phyloP scores from a whole-genome alignment of 73 alveolate genomes.

The Paramecium primaurelia region DNA sequence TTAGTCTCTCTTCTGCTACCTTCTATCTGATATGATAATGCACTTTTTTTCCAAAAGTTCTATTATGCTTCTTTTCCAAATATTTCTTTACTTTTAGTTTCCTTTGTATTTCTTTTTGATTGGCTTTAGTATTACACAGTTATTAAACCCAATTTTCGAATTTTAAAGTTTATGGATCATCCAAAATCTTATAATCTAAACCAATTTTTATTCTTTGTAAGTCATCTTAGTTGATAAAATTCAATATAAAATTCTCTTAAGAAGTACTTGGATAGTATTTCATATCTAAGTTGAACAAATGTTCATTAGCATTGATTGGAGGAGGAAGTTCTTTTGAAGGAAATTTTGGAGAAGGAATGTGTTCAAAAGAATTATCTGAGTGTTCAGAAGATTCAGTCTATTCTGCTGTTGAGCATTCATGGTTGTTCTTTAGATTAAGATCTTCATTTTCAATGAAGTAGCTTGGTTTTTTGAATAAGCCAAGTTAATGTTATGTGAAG shows the following conservation, averaged over 20 bases:
- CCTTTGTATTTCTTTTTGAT: slow-evolving; percentile 23
- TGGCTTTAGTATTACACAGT: not conserved
- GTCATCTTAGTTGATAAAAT: not conserved
- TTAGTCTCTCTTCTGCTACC: slow-evolving; percentile 59
- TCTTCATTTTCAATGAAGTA: not conserved
- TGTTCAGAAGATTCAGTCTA: not conserved
- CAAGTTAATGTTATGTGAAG: not conserved
- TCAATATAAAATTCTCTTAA: not conserved
- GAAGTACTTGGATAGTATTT: not conserved
- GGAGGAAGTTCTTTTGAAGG: not conserved
- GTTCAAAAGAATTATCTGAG: not conserved
- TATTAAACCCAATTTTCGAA: slow-evolving; percentile 39
- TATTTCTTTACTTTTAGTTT: slow-evolving; percentile 48
- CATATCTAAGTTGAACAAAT: not conserved
- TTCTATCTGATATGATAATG: slow-evolving; percentile 58
- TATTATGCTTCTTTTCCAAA: slow-evolving; percentile 51
- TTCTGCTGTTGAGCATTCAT: not conserved
- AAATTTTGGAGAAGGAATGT: not conserved
- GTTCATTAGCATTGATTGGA: not conserved
- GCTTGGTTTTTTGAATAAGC: not conserved
- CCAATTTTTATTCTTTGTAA: not conserved
- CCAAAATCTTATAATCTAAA: not conserved
- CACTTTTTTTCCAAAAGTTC: slow-evolving; percentile 56
- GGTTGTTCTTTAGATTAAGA: not conserved
- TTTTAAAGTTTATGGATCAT: not conserved